Evolutionary conservation across 371 early-diverging fungal genomes (phyloP).

Genomic region (Mortierella sp.): DNA sequence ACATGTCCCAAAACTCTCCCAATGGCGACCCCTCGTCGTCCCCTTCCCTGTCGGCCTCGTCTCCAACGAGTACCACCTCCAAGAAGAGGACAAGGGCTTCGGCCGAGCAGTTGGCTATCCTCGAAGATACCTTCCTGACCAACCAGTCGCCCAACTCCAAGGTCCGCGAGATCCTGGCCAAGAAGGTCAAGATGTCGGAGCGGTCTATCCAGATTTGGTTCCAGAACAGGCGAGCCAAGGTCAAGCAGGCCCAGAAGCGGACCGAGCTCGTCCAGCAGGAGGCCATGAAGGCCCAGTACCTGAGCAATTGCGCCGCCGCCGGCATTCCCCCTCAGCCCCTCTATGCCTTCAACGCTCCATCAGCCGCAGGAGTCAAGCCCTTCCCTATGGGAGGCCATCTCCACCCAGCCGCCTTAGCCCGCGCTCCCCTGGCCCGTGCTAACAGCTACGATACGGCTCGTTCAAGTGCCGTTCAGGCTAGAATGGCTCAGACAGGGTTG

Average conservation of each 20-base stretch:
- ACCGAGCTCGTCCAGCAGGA: constrained; percentile 69
- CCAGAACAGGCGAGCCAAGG: constrained; percentile 98
- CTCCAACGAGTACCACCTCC: constrained; percentile 53
- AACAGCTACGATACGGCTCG: constrained; percentile 50
- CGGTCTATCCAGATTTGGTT: constrained; percentile 99
- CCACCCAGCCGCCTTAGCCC: constrained; percentile 42
- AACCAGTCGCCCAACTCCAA: constrained; percentile 82
- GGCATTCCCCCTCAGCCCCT: constrained; percentile 50
- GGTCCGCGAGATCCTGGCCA: constrained; percentile 88
- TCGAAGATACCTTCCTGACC: constrained; percentile 80
- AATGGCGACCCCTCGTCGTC: constrained; percentile 50
- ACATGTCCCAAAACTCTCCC: constrained; percentile 58
- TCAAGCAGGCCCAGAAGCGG: constrained; percentile 77
- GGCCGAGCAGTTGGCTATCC: constrained; percentile 77
- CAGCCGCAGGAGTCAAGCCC: constrained; percentile 27
- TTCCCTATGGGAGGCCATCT: constrained; percentile 48
- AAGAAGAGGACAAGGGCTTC: constrained; percentile 84
- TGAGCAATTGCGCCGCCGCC: constrained; percentile 45
- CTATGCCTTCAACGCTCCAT: constrained; percentile 29
- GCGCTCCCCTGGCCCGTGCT: constrained; percentile 47
- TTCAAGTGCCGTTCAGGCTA: constrained; percentile 31
- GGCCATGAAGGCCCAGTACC: constrained; percentile 58
- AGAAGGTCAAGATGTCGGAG: constrained; percentile 91
- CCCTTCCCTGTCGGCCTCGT: constrained; percentile 49
- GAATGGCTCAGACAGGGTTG: constrained; percentile 47